Conservation (phyloP, 352 stramenopile species). For the Pythium monospermum region DNA sequence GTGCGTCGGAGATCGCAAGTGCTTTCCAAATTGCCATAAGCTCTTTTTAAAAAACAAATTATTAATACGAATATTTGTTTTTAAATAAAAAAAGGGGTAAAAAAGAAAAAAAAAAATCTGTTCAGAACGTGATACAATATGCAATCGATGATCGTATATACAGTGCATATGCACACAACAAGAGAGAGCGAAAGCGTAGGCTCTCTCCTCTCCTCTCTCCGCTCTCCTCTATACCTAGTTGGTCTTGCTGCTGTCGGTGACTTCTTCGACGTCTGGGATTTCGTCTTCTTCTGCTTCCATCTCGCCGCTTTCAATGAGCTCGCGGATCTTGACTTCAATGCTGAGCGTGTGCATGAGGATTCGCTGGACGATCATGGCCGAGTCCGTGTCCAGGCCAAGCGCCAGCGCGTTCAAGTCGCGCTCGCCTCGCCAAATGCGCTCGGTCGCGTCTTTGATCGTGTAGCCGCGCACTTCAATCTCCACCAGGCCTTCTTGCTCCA, state of each 20-base stretch:
- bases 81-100: too few relatives aligned
- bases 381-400: slow-evolving; percentile 47
- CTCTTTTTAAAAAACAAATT: too few relatives aligned
- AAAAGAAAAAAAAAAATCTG: too few relatives aligned
- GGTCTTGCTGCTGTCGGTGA: slow-evolving; percentile 5
- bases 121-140: too few relatives aligned
- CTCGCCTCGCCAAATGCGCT: slow-evolving; percentile 65
- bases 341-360: slow-evolving; percentile 65
- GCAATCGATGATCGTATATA: too few relatives aligned
- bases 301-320: slow-evolving; percentile 26
- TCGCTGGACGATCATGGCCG: slow-evolving; percentile 62
- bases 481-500: slow-evolving; percentile 50
- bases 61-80: too few relatives aligned
- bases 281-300: slow-evolving; percentile 9
- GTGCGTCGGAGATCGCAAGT: slow-evolving; percentile 1
- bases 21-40: neutral
- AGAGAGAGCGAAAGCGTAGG: too few relatives aligned
- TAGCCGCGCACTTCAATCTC: slow-evolving; percentile 57
- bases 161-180: too few relatives aligned
- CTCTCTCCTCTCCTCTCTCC: neutral
- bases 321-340: slow-evolving; percentile 58
- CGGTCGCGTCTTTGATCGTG: slow-evolving; percentile 43
- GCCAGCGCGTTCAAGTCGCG: slow-evolving; percentile 47
- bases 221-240: neutral
- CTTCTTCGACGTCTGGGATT: neutral